Percentiles rank a stretch among this genome's conserved stretches.
These are phyloP conservation scores for Punctularia strigosozonata DNA, from an alignment of 768 basidiomycete species.

Conservation along the genomic window DNA sequence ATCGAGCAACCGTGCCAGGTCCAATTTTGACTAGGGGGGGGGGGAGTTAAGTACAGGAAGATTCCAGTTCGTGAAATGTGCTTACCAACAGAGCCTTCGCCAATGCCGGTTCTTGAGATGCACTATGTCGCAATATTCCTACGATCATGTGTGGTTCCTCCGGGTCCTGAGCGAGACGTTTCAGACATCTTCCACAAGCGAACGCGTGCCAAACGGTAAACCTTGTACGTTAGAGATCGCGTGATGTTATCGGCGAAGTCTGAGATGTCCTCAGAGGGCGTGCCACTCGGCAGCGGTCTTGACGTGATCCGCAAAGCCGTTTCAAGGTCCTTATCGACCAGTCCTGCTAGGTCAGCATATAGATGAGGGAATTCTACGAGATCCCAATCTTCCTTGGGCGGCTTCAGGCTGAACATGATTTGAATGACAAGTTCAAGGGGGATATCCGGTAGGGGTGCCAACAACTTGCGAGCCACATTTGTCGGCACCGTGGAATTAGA, in stretches of 20 bases:
- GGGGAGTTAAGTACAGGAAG: too few species aligned
- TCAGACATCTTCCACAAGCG: too few species aligned
- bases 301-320: slow-evolving; percentile 39
- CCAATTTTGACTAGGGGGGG: slow-evolving; percentile 60
- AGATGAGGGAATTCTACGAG: slow-evolving; percentile 60
- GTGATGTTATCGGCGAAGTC: slow-evolving; percentile 46
- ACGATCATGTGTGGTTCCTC: slow-evolving; percentile 52
- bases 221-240: too few species aligned
- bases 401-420: slow-evolving; percentile 73
- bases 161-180: slow-evolving; percentile 33
- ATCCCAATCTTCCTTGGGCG: slow-evolving; percentile 72
- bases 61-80: not conserved
- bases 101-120: slow-evolving; percentile 48
- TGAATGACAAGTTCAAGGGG: slow-evolving; percentile 53
- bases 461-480: slow-evolving; percentile 45
- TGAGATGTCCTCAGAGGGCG: slow-evolving; percentile 34
- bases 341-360: slow-evolving; percentile 45
- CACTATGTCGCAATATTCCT: slow-evolving; percentile 48
- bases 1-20: slow-evolving; percentile 44
- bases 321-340: slow-evolving; percentile 47
- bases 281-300: slow-evolving; percentile 49
- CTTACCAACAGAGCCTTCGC: slow-evolving; percentile 31
- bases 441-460: slow-evolving; percentile 47
- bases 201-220: too few species aligned
- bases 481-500: slow-evolving; percentile 50